Conservation (phyloP, 176 grass and related monocot genomes). For the Triticum turgidum region DNA sequence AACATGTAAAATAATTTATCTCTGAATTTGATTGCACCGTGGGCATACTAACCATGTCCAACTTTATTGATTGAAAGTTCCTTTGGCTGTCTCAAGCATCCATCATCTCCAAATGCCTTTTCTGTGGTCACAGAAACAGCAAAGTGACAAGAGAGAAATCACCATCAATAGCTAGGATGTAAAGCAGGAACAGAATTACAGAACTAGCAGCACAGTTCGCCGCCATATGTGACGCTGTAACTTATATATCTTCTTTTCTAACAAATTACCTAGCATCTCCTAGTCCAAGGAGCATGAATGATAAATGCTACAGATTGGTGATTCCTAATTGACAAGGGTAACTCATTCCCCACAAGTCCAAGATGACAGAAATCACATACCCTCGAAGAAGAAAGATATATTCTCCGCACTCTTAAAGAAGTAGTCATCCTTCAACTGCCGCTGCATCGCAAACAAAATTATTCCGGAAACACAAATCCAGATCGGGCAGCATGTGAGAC, state of each 20-base stretch:
- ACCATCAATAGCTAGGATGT: background rate
- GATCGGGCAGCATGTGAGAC: background rate
- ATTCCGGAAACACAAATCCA: background rate
- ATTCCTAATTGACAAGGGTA: conserved; percentile 9
- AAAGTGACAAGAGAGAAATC: background rate
- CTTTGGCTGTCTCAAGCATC: conserved; percentile 81
- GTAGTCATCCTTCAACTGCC: conserved; percentile 74
- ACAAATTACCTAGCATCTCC: background rate
- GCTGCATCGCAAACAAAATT: conserved; percentile 46
- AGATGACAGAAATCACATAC: conserved; percentile 37
- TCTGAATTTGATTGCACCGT: background rate
- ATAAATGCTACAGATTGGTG: background rate
- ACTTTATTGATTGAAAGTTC: conserved; percentile 99
- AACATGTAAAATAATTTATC: background rate
- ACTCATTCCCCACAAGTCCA: background rate
- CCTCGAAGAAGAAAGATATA: conserved; percentile 97
- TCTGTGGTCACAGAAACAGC: conserved; percentile 41
- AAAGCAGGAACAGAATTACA: background rate
- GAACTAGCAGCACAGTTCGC: background rate
- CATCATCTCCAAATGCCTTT: conserved; percentile 87
- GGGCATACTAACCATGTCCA: conserved; percentile 71
- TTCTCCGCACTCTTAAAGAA: conserved; percentile 91
- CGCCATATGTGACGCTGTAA: background rate
- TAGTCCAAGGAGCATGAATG: background rate
- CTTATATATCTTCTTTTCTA: background rate